Evolutionary conservation across 306 rosid species (phyloP), one percentile per base, ranked within the genome.

Genomic region (Castanea sativa): DNA sequence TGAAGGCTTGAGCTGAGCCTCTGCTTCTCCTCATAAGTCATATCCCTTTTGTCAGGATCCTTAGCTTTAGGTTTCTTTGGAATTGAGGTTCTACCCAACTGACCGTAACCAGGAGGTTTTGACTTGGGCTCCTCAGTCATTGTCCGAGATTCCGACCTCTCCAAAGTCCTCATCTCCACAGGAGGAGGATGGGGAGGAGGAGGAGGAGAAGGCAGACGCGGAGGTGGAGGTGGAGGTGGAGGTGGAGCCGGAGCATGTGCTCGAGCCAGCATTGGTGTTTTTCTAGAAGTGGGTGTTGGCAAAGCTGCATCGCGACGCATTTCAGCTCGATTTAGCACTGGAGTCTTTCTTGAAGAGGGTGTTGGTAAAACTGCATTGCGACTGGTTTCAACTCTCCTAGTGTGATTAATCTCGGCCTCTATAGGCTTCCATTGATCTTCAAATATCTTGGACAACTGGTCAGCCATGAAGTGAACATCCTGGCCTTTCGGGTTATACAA

Each of bases 401-500:
- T 92, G 3, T 91, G 91, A 81, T 91, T 91, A 56, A 90, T 89
- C 76, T 90, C 92, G 1, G 91, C 88, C 87, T 94, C 99, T 55
- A 94, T 90, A 23, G 89, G 89, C 85, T 87, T 86, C 99, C 99
- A 92, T 64, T 92, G 88, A 41, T 91, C 97, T 83, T 95, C 98
- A 51, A 92, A 95, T 69, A 86, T 79, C 83, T 83, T 84, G 56
- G 83, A 81, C 64, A 94, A 79, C 86, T 88, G 89, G 86, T 94
- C 99, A 25, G 97, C 97, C 97, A 94, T 94, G 79, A 91, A 19
- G 87, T 94, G 91, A 83, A 92, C 99, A 80, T 94, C 99, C 68
- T 94, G 99, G 51, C 99, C 99, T 49, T 85, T 74, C 0, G 99
- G 97, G 78, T 94, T 94, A 84, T 92, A 94, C 13, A 89, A 87